Conservation (phyloP, 345 rosid genomes). For the Psidium friedrichsthalianum region DNA sequence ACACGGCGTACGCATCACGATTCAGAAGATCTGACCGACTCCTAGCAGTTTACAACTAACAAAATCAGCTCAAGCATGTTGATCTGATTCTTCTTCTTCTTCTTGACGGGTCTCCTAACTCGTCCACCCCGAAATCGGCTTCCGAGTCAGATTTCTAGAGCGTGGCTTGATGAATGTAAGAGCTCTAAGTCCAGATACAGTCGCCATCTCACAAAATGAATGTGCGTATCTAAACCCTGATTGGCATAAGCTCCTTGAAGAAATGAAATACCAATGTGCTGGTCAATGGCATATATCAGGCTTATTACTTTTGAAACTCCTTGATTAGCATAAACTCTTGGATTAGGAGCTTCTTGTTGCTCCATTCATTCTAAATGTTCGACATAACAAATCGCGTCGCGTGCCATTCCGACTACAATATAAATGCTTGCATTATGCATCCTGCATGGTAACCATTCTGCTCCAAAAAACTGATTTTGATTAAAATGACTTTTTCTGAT, state of each 20-base stretch:
- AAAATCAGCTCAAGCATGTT: not conserved
- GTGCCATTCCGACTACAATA: not conserved
- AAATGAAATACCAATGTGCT: not conserved
- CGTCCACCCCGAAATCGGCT: not conserved
- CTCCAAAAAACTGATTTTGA: too few species aligned
- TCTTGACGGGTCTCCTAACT: not conserved
- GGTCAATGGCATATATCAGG: not conserved
- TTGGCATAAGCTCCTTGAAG: not conserved
- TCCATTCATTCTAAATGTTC: too few species aligned
- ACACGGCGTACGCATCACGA: conserved; percentile 42
- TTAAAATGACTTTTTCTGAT: too few species aligned
- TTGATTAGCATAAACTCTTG: not conserved
- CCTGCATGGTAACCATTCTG: too few species aligned
- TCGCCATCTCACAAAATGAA: not conserved
- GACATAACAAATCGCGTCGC: not conserved
- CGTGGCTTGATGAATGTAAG: not conserved
- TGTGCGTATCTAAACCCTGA: not conserved
- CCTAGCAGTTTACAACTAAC: not conserved
- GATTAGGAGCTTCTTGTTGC: not conserved
- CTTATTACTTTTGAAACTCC: not conserved
- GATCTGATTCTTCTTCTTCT: not conserved
- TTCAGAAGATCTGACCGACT: conserved; percentile 12
- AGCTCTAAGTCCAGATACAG: not conserved
- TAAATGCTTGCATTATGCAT: not conserved
- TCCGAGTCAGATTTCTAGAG: not conserved